Base-by-base conservation (phyloP, 306 rosid genomes). In the Casuarina cunninghamiana region DNA sequence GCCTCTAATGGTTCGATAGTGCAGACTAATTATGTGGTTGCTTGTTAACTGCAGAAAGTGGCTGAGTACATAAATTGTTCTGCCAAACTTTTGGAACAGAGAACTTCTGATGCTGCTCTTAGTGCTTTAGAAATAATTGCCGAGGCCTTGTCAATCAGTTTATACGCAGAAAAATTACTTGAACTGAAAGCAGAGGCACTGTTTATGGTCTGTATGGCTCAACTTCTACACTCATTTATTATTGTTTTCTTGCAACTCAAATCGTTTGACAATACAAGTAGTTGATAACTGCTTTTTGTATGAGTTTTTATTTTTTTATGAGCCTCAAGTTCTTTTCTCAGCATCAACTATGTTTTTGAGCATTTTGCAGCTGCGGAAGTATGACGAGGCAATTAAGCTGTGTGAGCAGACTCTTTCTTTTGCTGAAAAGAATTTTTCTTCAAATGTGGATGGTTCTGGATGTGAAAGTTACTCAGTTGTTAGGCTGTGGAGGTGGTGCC, bases 111-210 rank as follows among this genome's bases (percentile, higher is more conserved):
- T 82, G 91, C 96, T 69, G 88, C 93, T 83, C 85, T 81, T 63
- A 68, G 80, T 70, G 97, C 98, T 74, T 81, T 92, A 46, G 89
- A 89, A 73, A 78, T 84, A 71, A 82, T 89, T 80, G 80, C 90
- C 51, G 87, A 90, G 85, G 97, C 91, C 74, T 71, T 91, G 78
- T 87, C 93, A 53, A 88, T 87, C 74, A 88, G 97, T 83, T 75
- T 76, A 60, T 89, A 88, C 87, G 92, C 97, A 7, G 98, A 95
- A 84, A 89, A 82, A 58, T 87, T 95, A 88, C 93, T 92, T 73
- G 89, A 89, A 88, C 87, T 91, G 93, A 95, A 95, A 84, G 97
- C 90, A 32, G 97, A 93, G 87, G 93, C 97, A 76, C 83, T 92
- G n/a, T 79, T 74, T 85, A 67, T 87, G 93, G 97, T 95, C 65